Evolutionary conservation across 2,329 filamentous ascomycete species (phyloP), one percentile per base, ranked within the genome.

Genomic region (Gliomastix tumulicola): DNA sequence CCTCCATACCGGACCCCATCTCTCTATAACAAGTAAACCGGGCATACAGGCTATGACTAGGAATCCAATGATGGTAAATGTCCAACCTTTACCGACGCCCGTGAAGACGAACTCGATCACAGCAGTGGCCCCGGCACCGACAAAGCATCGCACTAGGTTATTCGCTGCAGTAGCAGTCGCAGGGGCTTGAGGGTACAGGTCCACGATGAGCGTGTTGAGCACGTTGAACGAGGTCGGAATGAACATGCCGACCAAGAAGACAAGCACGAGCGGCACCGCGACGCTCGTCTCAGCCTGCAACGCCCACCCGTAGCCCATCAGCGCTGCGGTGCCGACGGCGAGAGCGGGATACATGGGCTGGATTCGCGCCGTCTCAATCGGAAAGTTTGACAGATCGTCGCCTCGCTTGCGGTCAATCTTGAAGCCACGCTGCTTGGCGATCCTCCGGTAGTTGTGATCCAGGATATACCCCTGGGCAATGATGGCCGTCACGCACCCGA

Each of bases 391-490:
- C 32, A 75, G 55, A 44, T 76, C 65, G 41, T 69, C 65, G 16
- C 70, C 69, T 9, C 76, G 74, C 43, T 74, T 77, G 40, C 65
- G 69, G 42, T 75, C 73, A 44, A 87, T 72, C 3, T 65, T 60
- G 39, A 88, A 65, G 6, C 78, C 78, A 13, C 81, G 62, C 21
- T 69, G 68, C 34, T 63, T 67, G 2, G 84, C 83, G 32, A 79
- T 71, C 27, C 82, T 74, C 7, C 77, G 69, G 55, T 85, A 94
- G 54, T 88, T 88, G 68, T 75, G 79, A 55, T 77, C 72, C 33
- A 74, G 60, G 6, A 76, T 49, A 44, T 69, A 68, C 6, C 85
- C 82, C 42, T 76, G 72, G n/a, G 55, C 51, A 19, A 76, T 46
- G 11, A 69, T 65, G 2, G 71, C 64, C 9, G 65, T 40, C 27